Evolutionary conservation across 768 basidiomycete species (phyloP).

Genomic region (Suillus weaverae): DNA sequence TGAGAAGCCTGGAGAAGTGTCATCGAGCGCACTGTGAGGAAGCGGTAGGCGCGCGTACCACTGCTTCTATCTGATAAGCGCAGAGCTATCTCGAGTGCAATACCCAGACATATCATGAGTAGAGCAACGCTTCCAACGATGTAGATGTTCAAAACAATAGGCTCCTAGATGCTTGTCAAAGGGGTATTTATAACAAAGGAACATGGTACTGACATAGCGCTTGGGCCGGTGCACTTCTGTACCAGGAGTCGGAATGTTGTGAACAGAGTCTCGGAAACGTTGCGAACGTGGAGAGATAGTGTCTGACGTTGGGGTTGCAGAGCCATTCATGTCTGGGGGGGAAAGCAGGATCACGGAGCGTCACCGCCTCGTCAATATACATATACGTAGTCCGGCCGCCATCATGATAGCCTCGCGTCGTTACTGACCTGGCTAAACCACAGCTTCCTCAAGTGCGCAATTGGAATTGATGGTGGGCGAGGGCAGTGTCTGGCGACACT

Average conservation of each 20-base stretch:
- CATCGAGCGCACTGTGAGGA: constrained; percentile 9
- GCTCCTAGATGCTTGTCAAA: constrained; percentile 23
- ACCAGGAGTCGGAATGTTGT: constrained; percentile 50
- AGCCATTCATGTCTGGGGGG: constrained; percentile 6
- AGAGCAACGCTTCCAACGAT: constrained; percentile 41
- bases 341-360: background rate
- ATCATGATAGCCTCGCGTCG: background rate
- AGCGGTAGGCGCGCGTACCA: constrained; percentile 35
- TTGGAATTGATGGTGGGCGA: background rate
- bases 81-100: constrained; percentile 48
- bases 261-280: constrained; percentile 44
- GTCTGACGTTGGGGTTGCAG: background rate
- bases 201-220: constrained; percentile 41
- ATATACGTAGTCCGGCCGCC: background rate
- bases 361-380: background rate
- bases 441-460: background rate
- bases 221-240: constrained; percentile 33
- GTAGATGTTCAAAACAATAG: constrained; percentile 36
- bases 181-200: background rate
- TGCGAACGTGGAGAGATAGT: constrained; percentile 23
- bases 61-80: constrained; percentile 40
- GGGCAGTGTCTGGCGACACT: background rate
- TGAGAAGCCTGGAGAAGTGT: constrained; percentile 45
- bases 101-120: constrained; percentile 46
- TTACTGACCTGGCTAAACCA: background rate